Percentiles rank a stretch among this genome's conserved stretches.
phyloP scores from a whole-genome alignment of 2,329 filamentous ascomycete genomes.

The Akanthomyces lecanii region DNA sequence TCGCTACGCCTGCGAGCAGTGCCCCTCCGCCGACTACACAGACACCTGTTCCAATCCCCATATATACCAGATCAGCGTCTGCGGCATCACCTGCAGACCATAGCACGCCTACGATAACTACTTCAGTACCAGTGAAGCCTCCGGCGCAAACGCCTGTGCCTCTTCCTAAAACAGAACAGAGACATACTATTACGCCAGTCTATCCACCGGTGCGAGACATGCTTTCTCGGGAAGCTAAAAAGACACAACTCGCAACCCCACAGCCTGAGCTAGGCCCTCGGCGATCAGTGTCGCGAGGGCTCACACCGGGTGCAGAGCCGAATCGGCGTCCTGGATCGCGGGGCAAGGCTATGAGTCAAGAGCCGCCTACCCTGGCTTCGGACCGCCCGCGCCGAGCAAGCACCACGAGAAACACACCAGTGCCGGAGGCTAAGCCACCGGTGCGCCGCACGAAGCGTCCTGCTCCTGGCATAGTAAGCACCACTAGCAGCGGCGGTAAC shows the following conservation, averaged over 20 bases:
- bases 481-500: constrained; percentile 55
- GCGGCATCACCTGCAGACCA: constrained; percentile 31
- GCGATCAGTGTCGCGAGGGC: constrained; percentile 31
- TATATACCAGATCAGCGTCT: constrained; percentile 26
- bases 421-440: constrained; percentile 44
- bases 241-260: not conserved
- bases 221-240: constrained; percentile 29
- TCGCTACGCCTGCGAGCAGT: constrained; percentile 11
- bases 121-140: constrained; percentile 29
- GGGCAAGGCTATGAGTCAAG: constrained; percentile 49
- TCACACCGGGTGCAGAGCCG: constrained; percentile 32
- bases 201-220: constrained; percentile 28
- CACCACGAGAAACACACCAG: constrained; percentile 55
- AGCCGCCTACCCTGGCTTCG: constrained; percentile 45
- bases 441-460: constrained; percentile 63
- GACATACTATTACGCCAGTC: constrained; percentile 28
- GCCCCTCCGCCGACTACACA: constrained; percentile 29
- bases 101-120: constrained; percentile 23
- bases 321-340: constrained; percentile 47
- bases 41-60: constrained; percentile 40
- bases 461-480: constrained; percentile 66
- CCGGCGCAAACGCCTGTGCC: constrained; percentile 36
- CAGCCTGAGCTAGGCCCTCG: constrained; percentile 25
- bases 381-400: constrained; percentile 54
- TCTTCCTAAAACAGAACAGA: constrained; percentile 31